Evolutionary conservation across 2,329 filamentous ascomycete species (phyloP), one percentile per base, ranked within the genome.

Genomic region (Fusarium sp.): DNA sequence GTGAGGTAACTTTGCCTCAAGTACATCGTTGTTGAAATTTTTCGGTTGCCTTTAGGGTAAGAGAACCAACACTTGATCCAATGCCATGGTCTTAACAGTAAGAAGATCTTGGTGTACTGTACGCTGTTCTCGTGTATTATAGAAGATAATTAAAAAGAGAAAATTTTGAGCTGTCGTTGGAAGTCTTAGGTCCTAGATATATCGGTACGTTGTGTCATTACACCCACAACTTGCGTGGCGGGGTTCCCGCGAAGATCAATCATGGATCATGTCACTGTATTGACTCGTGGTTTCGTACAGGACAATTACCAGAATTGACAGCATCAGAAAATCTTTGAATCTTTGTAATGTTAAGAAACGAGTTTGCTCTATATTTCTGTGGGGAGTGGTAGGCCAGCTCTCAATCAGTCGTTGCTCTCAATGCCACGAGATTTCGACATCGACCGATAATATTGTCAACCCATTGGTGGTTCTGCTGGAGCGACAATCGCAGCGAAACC

Each of bases 161-260:
- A 11, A 56, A 37, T 11, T 15, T 14, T 17, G 14, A 10, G 23
- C 17, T 33, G 5, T 21, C 14, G 6, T 14, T 20, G 17, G 10
- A n/a, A 13, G 18, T 18, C 11, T 33, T 15, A 23, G 15, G 18
- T 11, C 33, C 15, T 42, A 33, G 36, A 25, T 43, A 33, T 13
- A 20, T 15, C 25, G 25, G 4, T 17, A 21, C 10, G 43, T 58
- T 42, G 25, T 58, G 40, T 39, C 40, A 64, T 35, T 29, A 36
- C 31, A 20, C 15, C 29, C 40, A 42, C 42, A 63, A 56, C n/a
- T 56, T 42, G 36, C 29, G 61, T 64, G 36, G 58, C 51, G 35
- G 27, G 17, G 27, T 23, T 57, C 21, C 58, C 23, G 57, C 14
- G 25, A 39, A n/a, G n/a, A n/a, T n/a, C 49, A 20, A 36, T 63